These are phyloP conservation scores for Dalbergia cochinchinensis DNA, from an alignment of 306 rosid genomes.

Conservation along the genomic window DNA sequence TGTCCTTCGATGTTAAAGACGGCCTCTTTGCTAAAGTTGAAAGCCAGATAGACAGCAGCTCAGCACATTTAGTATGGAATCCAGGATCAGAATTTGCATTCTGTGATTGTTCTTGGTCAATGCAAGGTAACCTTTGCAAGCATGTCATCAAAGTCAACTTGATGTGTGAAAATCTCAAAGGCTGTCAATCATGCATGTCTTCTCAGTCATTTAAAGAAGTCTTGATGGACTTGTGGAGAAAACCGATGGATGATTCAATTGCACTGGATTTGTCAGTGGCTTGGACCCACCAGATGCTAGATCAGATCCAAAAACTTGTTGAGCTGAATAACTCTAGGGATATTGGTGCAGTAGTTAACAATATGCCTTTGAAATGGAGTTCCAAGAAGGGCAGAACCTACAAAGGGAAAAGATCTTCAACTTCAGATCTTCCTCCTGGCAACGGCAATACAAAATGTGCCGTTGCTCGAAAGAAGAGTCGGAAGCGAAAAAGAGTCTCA, in stretches of 20 bases:
- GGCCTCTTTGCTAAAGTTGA: constrained; percentile 76
- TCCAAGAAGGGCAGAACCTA: constrained; percentile 48
- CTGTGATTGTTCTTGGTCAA: constrained; percentile 68
- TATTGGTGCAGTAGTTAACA: constrained; percentile 70
- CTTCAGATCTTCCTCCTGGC: constrained; percentile 47
- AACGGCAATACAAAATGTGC: constrained; percentile 44
- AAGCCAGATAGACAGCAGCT: constrained; percentile 70
- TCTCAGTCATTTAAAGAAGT: constrained; percentile 74
- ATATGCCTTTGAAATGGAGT: constrained; percentile 69
- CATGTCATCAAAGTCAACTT: constrained; percentile 87
- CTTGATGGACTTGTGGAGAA: constrained; percentile 60
- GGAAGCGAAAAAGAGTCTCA: constrained; percentile 55
- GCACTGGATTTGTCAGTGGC: constrained; percentile 76
- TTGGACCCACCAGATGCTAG: constrained; percentile 82
- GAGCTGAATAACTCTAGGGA: constrained; percentile 69
- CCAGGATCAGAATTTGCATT: constrained; percentile 91
- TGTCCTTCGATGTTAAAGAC: constrained; percentile 70
- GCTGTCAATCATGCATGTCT: constrained; percentile 70
- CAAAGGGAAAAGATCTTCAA: constrained; percentile 62
- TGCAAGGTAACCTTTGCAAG: constrained; percentile 93
- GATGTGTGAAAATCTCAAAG: constrained; percentile 62
- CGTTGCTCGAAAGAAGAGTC: constrained; percentile 51
- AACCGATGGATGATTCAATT: constrained; percentile 77
- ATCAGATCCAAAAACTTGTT: constrained; percentile 75
- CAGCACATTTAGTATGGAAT: constrained; percentile 81